Evolutionary conservation across 2,329 filamentous ascomycete genomes (phyloP), one percentile per base, ranked within the genome.

Genomic region (Paraphoma chrysanthemicola): DNA sequence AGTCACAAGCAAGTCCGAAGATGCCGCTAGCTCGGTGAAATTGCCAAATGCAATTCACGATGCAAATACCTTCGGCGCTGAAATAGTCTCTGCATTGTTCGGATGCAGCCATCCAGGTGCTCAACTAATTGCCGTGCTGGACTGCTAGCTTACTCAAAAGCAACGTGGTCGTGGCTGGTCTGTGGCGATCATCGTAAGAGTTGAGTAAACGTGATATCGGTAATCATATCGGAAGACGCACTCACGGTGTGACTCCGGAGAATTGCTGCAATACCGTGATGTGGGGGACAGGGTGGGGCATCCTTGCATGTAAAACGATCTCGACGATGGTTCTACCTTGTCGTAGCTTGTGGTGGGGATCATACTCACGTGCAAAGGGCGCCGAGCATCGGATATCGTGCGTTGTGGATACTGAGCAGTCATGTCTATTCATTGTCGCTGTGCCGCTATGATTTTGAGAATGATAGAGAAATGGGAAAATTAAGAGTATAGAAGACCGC

Each of bases 141-240:
- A 23, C 23, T 23, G 23, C 23, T 23, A 2, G 23, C 23, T 23
- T 23, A 23, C 10, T 38, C 10, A n/a, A 38, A 11, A n/a, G 16
- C 11, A 9, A 42, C 16, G 12, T 42, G 33, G n/a, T 8, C 11
- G 39, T 10, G 16, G 23, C 16, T 18, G n/a, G 4, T 17, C 33
- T n/a, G 9, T 48, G n/a, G 31, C 31, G 12, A 33, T 48, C 11
- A 18, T 39, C 4, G 17, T 48, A 31, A 39, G n/a, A 23, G 3
- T 39, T 14, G 3, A 12, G 16, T 36, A 31, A 17, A 36, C 17
- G 17, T 8, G 10, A 12, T 16, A n/a, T 16, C 28, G 33, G 18
- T 18, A 36, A 36, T 39, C 31, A 36, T 36, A 42, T 59, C 53
- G 56, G 56, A 59, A 59, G 56, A 44, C 48, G 56, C 56, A 59